Evolutionary conservation across 495 filamentous ascomycete genomes (phyloP).

Genomic region (Talaromyces liani): DNA sequence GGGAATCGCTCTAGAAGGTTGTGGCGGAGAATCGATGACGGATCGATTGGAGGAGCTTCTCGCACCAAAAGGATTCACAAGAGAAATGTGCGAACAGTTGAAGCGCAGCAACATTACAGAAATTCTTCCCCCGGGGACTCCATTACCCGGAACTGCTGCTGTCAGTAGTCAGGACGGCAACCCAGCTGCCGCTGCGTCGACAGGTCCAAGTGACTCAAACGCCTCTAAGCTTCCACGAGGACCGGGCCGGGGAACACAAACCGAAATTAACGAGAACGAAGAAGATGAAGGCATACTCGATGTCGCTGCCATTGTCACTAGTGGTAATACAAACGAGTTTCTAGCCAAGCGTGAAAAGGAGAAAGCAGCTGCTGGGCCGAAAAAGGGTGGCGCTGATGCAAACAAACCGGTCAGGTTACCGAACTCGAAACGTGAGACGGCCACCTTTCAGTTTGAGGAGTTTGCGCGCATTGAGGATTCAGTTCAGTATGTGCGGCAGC

Average conservation of each 20-base stretch:
- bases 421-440: conserved; percentile 72
- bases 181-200: conserved; percentile 48
- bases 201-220: conserved; percentile 36
- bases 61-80: conserved; percentile 58
- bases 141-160: conserved; percentile 46
- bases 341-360: conserved; percentile 87
- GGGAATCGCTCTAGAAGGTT: conserved; percentile 55
- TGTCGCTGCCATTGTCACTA: conserved; percentile 86
- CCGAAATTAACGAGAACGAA: conserved; percentile 36
- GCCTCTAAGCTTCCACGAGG: conserved; percentile 36
- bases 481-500: conserved; percentile 33
- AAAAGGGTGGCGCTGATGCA: conserved; percentile 44
- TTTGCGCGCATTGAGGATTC: conserved; percentile 48
- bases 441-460: conserved; percentile 79
- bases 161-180: conserved; percentile 44
- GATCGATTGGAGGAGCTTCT: conserved; percentile 63
- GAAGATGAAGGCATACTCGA: conserved; percentile 82
- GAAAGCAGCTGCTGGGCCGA: conserved; percentile 64
- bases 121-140: conserved; percentile 62
- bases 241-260: conserved; percentile 44
- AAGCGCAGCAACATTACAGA: conserved; percentile 87
- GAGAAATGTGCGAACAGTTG: conserved; percentile 91
- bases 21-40: conserved; percentile 88
- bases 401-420: conserved; percentile 57
- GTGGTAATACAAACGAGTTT: conserved; percentile 87